phyloP scores from a whole-genome alignment of 192 early-diverging fungal genomes.

The Radiomyces spectabilis region DNA sequence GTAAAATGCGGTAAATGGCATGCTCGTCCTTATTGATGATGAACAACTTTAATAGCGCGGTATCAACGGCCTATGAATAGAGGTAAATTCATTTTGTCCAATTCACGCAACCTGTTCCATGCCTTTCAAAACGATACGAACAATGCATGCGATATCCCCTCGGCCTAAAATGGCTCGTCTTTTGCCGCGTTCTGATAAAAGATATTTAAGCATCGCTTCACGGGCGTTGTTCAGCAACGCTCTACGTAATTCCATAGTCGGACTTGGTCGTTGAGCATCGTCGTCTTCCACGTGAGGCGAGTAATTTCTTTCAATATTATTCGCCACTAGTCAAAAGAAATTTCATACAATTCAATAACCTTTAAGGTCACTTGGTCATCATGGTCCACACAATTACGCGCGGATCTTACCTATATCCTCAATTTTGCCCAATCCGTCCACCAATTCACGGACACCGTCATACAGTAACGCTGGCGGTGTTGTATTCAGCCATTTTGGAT shows the following conservation, averaged over 20 bases:
- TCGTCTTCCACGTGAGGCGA: neutral
- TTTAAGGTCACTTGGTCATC: too few relatives aligned
- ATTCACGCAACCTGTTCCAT: neutral
- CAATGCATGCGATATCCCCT: constrained; percentile 1
- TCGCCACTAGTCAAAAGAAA: constrained; percentile 20
- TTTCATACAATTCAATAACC: too few relatives aligned
- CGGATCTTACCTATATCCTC: constrained; percentile 38
- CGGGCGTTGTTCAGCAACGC: constrained; percentile 51
- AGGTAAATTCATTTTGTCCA: too few relatives aligned
- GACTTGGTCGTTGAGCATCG: neutral
- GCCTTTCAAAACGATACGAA: too few relatives aligned
- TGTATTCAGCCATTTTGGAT: constrained; percentile 14
- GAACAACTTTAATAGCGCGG: constrained; percentile 42
- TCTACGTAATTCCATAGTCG: constrained; percentile 29
- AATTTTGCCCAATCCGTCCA: constrained; percentile 29
- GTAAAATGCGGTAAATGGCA: constrained; percentile 17
- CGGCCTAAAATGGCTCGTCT: constrained; percentile 1
- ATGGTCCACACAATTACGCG: too few relatives aligned
- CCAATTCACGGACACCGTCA: constrained; percentile 28
- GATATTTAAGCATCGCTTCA: constrained; percentile 48
- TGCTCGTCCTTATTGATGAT: constrained; percentile 17
- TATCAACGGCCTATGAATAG: constrained; percentile 39
- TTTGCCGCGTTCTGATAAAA: constrained; percentile 31
- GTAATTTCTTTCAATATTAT: constrained; percentile 26
- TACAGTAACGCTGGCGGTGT: constrained; percentile 26